These are phyloP conservation scores for Tylopilus sp. DNA, from an alignment of 768 basidiomycete species.

Conservation along the genomic window DNA sequence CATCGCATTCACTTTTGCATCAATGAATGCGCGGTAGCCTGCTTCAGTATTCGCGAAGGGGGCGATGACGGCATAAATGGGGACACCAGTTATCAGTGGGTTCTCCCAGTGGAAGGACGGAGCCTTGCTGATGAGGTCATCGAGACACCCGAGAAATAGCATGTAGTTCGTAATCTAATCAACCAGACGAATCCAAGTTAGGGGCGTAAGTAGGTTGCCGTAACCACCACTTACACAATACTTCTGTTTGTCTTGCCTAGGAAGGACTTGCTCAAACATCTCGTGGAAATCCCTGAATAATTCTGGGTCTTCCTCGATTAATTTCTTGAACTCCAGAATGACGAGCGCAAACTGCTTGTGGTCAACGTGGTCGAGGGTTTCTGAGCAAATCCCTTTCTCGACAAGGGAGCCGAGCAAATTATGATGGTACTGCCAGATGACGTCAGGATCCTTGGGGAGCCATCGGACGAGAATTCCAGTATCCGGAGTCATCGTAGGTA, in stretches of 20 bases:
- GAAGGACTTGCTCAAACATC: not conserved
- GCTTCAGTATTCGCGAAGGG: slow-evolving; percentile 21
- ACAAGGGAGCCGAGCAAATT: slow-evolving; percentile 29
- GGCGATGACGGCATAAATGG: slow-evolving; percentile 18
- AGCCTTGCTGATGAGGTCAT: slow-evolving; percentile 7
- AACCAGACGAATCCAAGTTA: too few relatives aligned
- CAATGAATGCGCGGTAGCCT: slow-evolving; percentile 23
- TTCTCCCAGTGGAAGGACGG: slow-evolving; percentile 28
- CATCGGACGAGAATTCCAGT: slow-evolving; percentile 22
- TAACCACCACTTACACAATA: not conserved
- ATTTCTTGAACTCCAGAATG: slow-evolving; percentile 21
- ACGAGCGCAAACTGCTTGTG: slow-evolving; percentile 9
- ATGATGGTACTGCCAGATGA: slow-evolving; percentile 8
- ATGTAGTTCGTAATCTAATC: slow-evolving; percentile 1
- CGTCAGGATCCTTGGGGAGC: slow-evolving; percentile 13
- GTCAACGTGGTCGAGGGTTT: not conserved
- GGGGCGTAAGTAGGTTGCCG: too few relatives aligned
- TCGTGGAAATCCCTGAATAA: not conserved
- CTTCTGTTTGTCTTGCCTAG: too few relatives aligned
- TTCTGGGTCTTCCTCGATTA: slow-evolving; percentile 2
- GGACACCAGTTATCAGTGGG: too few relatives aligned
- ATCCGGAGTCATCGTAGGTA: slow-evolving; percentile 15
- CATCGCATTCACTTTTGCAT: slow-evolving; percentile 41
- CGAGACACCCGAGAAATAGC: slow-evolving; percentile 7
- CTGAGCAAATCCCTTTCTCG: slow-evolving; percentile 5